Base-by-base conservation (phyloP, 805 yeast species). In the Candida ortonii region DNA sequence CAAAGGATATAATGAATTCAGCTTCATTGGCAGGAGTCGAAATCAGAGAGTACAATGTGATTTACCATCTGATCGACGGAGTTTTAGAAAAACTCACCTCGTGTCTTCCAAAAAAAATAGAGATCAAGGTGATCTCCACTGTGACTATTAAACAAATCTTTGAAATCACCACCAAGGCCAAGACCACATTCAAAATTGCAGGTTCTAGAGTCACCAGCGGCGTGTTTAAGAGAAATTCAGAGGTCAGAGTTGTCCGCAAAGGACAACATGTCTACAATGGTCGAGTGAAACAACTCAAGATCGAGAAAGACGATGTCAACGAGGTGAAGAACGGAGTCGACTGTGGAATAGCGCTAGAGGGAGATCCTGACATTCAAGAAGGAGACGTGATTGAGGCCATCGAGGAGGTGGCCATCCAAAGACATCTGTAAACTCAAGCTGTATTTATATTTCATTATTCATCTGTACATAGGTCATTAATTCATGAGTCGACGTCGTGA, bases 201-300 rank as follows among this genome's bases (percentile, higher is more conserved):
- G 98, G 98, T 6, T 85, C 94, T 52, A 80, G 81, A 55, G 87
- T 93, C 9, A 52, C 61, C 11, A 73, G 71, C 31, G 98, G 98
- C 15, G 57, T 62, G 4, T 61, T 90, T 28, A 73, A 74, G 45
- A 70, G 84, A 47, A 66, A 74, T n/a, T 62, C 80, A 1, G 62
- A 61, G 36, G 54, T 54, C 2, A 43, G 60, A 28, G 53, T 69
- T n/a, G 49, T 64, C 34, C 44, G 59, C 33, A 63, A 69, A 25
- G 96, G 95, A 2, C 49, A 50, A 18, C 58, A 64, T 8, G 39
- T 56, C 5, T 67, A 61, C 46, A 44, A 61, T 7, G 72, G 67
- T 9, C 63, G 55, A 20, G 55, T 93, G 6, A 73, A 80, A 3
- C 78, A 90, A 6, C 69, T 93, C 57, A 88, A 85, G 61, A 85